These are phyloP conservation scores for Physcia stellaris DNA, from an alignment of 495 filamentous ascomycete genomes.

Conservation along the genomic window DNA sequence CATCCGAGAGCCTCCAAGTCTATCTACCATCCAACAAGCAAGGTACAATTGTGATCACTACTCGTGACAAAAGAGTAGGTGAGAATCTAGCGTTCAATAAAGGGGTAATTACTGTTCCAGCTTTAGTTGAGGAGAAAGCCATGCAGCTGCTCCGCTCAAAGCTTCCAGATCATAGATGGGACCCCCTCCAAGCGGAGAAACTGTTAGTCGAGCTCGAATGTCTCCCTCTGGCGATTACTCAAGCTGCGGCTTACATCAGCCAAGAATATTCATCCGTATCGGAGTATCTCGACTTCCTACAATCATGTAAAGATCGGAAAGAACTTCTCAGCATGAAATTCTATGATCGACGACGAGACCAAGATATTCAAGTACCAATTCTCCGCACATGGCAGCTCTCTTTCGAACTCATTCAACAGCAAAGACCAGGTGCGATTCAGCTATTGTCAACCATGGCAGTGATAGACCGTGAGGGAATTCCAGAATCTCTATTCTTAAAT, in stretches of 20 bases:
- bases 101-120: constrained; percentile 13
- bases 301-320: constrained; percentile 17
- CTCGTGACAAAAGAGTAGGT: constrained; percentile 18
- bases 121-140: not conserved
- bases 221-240: constrained; percentile 36
- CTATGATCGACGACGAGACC: constrained; percentile 29
- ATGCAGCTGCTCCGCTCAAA: not conserved
- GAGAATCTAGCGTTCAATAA: constrained; percentile 5
- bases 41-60: constrained; percentile 25
- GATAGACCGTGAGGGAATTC: constrained; percentile 21
- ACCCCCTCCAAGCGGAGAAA: constrained; percentile 7
- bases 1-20: not conserved
- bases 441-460: constrained; percentile 23
- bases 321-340: constrained; percentile 18
- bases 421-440: constrained; percentile 14
- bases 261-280: constrained; percentile 14
- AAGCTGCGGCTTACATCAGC: constrained; percentile 35
- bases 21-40: constrained; percentile 18
- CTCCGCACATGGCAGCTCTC: constrained; percentile 35
- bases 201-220: constrained; percentile 26
- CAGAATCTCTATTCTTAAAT: constrained; percentile 12
- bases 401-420: constrained; percentile 28
- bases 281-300: constrained; percentile 23
- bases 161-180: not conserved
- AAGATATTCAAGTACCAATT: constrained; percentile 27